These are phyloP conservation scores for Umbelopsis isabellina DNA, from an alignment of 192 early-diverging fungal genomes.

Conservation along the genomic window DNA sequence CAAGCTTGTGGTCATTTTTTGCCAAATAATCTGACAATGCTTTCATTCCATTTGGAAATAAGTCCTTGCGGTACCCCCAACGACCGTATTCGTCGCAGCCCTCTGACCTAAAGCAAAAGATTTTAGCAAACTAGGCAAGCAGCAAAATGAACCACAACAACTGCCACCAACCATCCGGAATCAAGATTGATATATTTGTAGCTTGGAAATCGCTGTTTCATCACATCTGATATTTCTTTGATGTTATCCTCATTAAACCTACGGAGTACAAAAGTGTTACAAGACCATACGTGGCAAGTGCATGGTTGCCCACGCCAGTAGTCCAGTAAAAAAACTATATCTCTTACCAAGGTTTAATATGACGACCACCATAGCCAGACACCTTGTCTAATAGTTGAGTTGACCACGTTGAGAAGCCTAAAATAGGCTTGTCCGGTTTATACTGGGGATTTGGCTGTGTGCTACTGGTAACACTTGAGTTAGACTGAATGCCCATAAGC, in stretches of 20 bases:
- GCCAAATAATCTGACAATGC: conserved; percentile 26
- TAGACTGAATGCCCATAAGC: not conserved
- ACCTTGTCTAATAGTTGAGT: conserved; percentile 40
- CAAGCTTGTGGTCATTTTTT: conserved; percentile 36
- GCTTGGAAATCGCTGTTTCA: conserved; percentile 33
- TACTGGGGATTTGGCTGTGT: not conserved
- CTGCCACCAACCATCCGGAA: conserved; percentile 36
- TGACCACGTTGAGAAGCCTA: conserved; percentile 44
- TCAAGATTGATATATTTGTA: conserved; percentile 42
- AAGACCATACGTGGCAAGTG: not conserved
- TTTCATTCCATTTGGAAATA: conserved; percentile 34
- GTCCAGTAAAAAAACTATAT: not conserved
- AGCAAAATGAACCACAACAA: not conserved
- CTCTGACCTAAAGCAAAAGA: conserved; percentile 27
- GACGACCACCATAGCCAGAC: conserved; percentile 38
- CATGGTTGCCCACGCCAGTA: not conserved
- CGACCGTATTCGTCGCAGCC: conserved; percentile 34
- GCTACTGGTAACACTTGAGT: not conserved
- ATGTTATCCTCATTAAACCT: conserved; percentile 39
- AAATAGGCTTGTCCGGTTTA: conserved; percentile 29
- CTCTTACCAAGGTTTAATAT: conserved; percentile 33
- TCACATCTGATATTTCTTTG: conserved; percentile 30
- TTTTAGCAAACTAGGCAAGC: not conserved
- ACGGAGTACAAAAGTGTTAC: not conserved
- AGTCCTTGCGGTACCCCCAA: conserved; percentile 31